These are phyloP conservation scores for Cystofilobasidium capitatum DNA, from an alignment of 768 basidiomycete species.

Conservation along the genomic window DNA sequence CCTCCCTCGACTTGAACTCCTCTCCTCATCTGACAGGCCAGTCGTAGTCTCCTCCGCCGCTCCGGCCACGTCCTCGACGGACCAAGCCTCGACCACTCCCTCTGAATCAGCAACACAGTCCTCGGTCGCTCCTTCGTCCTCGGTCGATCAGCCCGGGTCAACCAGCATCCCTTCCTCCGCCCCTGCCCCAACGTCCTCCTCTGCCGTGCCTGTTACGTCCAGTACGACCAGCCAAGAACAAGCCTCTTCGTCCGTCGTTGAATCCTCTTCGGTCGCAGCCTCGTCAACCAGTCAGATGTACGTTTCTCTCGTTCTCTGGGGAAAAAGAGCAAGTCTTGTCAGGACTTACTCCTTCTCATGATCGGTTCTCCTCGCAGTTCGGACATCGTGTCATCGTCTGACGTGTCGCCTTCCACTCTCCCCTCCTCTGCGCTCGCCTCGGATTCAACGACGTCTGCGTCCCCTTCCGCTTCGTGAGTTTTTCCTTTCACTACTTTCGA, in stretches of 20 bases:
- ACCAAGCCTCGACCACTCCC: too few species aligned
- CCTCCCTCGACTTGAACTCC: not conserved
- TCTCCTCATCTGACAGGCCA: not conserved
- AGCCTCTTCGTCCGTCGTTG: not conserved
- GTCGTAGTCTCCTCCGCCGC: not conserved
- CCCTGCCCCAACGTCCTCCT: not conserved
- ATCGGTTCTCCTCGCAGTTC: not conserved
- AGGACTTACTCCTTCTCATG: not conserved
- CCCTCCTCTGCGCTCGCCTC: not conserved
- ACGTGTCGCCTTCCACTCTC: not conserved
- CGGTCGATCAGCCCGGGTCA: not conserved
- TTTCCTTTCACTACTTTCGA: not conserved
- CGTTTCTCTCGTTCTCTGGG: not conserved
- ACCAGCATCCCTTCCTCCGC: not conserved
- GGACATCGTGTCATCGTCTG: too few species aligned
- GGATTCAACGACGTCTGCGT: not conserved
- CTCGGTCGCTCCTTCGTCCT: not conserved
- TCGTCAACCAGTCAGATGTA: not conserved
- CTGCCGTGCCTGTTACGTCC: not conserved
- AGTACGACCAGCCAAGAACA: not conserved
- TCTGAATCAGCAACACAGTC: too few species aligned
- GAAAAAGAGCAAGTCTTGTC: not conserved
- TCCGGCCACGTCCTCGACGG: not conserved
- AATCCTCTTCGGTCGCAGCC: not conserved
- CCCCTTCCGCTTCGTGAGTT: not conserved